Conservation (phyloP, 495 filamentous ascomycete species). For the Parmelia sp. region DNA sequence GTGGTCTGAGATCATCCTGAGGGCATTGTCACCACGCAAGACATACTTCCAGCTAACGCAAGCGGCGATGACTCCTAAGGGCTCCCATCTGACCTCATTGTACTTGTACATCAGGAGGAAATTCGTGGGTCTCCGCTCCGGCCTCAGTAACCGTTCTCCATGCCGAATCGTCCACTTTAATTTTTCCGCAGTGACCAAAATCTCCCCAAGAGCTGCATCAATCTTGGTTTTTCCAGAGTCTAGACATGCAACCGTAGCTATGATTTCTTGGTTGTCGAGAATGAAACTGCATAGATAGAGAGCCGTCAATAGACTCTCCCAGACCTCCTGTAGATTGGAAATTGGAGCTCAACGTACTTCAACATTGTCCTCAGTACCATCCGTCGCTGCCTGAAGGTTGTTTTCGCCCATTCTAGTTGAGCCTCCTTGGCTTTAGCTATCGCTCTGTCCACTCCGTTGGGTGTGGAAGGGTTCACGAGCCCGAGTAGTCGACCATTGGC, state of each 20-base stretch:
- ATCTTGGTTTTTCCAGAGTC: constrained; percentile 98
- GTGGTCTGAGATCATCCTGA: neutral
- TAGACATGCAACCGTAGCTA: constrained; percentile 78
- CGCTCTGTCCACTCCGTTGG: constrained; percentile 72
- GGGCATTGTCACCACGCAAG: neutral
- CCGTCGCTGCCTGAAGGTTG: constrained; percentile 69
- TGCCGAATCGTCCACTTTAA: constrained; percentile 89
- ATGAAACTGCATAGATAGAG: constrained; percentile 48
- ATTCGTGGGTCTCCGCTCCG: constrained; percentile 70
- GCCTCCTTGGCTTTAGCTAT: constrained; percentile 67
- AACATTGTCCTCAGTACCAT: constrained; percentile 76
- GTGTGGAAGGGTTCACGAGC: constrained; percentile 68
- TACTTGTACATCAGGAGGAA: constrained; percentile 93
- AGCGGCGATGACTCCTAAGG: constrained; percentile 85
- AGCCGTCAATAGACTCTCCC: neutral
- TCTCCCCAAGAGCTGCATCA: constrained; percentile 88
- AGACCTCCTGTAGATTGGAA: neutral
- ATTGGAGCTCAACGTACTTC: constrained; percentile 44
- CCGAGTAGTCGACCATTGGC: constrained; percentile 82
- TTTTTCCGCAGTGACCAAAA: constrained; percentile 88
- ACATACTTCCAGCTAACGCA: constrained; percentile 91
- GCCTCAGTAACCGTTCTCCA: constrained; percentile 73
- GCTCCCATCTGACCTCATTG: constrained; percentile 86
- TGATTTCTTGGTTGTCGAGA: constrained; percentile 82
- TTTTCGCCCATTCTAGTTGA: constrained; percentile 73